Base-by-base conservation (phyloP, 495 filamentous ascomycete species). In the Haplographium delicatum region DNA sequence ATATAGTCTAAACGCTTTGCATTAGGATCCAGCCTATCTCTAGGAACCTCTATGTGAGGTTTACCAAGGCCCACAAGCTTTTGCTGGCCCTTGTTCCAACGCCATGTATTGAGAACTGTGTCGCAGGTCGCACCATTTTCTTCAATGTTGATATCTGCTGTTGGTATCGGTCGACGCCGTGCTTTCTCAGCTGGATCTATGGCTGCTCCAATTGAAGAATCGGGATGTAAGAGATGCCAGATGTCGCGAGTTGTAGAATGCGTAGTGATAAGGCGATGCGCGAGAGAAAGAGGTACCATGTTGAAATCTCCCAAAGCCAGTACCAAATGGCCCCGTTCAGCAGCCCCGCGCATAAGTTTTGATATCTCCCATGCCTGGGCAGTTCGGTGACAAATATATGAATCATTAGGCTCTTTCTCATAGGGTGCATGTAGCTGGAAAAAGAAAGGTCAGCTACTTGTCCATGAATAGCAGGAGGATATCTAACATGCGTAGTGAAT, bases 311-410 rank as follows among this genome's bases (percentile, higher is more conserved):
- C 93, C 5, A 94, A 63, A 10, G 81, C 91, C 15, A 97, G 72
- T 5, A 88, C 89, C 5, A 96, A 70, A 64, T 93, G 87, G 1
- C 91, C 91, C 4, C 88, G 74, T 59, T 93, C 89, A 1, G 82
- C 78, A 10, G 94, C 93, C 18, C 81, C 86, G 4, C 89, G 83
- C 66, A 96, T 85, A 6, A 96, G 70, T 68, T 95, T 95, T 26
- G 90, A 77, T 40, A 97, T 89, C 68, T 97, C 88, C 93, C 93
- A 98, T n/a, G 93, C 85, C 66, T 98, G 93, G 0, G 93, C 88
- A 4, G 84, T 87, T 20, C 90, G 85, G 58, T 97, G 94, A 64
- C 86, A 89, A 19, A 89, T 61, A 63, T 97, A 96, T 20, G 86
- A 89, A 62, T 96, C 89, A 52, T 89, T 66, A 18, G 79, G 81